phyloP scores from a whole-genome alignment of 768 basidiomycete species.

The Polyporus arcularius region DNA sequence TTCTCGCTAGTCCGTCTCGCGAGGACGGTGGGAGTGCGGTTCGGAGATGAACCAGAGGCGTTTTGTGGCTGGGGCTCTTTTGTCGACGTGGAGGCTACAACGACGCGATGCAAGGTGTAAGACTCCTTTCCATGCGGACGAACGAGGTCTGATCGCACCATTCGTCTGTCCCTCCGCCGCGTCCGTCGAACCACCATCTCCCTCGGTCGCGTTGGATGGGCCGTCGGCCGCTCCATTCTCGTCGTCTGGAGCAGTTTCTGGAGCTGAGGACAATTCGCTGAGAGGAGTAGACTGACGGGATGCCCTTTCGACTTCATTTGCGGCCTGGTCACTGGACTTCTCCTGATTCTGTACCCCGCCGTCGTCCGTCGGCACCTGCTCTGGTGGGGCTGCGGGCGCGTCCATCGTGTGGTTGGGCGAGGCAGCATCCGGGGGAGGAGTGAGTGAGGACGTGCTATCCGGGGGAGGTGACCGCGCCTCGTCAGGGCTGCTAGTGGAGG shows the following conservation, averaged over 20 bases:
- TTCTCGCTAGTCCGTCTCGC: neutral
- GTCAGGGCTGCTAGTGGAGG: constrained; percentile 20
- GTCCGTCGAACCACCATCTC: neutral
- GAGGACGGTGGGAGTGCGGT: neutral
- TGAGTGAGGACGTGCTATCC: constrained; percentile 29
- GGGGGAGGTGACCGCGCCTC: constrained; percentile 25
- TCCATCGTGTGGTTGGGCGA: constrained; percentile 14
- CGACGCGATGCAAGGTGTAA: neutral
- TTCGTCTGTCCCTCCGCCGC: neutral
- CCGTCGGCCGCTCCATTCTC: constrained; percentile 29
- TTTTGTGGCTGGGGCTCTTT: constrained; percentile 1
- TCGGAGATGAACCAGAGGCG: neutral
- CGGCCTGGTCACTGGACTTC: constrained; percentile 39
- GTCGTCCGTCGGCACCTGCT: constrained; percentile 7
- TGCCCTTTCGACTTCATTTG: constrained; percentile 31
- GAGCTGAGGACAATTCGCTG: constrained; percentile 73
- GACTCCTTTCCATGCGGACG: neutral
- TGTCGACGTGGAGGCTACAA: neutral
- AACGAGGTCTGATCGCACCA: neutral
- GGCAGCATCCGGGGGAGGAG: constrained; percentile 28
- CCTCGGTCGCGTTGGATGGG: constrained; percentile 1
- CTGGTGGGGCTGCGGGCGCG: constrained; percentile 16
- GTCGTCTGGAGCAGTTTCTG: constrained; percentile 46
- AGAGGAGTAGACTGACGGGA: constrained; percentile 72
- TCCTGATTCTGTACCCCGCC: neutral